Evolutionary conservation across 2,329 filamentous ascomycete species (phyloP).

Genomic region (Neodidymelliopsis sp.): DNA sequence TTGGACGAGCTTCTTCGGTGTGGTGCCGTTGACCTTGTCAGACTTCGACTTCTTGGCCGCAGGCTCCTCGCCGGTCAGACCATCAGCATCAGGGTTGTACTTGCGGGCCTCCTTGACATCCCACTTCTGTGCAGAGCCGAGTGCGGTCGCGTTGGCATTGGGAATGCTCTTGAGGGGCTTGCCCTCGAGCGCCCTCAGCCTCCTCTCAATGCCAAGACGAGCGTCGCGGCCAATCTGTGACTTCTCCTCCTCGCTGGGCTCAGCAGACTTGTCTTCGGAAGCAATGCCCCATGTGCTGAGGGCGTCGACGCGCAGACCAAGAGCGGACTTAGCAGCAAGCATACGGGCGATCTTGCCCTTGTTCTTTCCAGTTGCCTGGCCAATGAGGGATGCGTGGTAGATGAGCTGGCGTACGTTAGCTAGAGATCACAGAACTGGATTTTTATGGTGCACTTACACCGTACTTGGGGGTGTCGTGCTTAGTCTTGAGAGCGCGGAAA

Average conservation of each 20-base stretch:
- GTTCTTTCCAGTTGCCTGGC: constrained; percentile 96
- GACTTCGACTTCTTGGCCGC: constrained; percentile 63
- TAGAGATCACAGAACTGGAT: neutral
- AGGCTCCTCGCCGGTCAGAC: constrained; percentile 73
- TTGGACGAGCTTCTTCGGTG: constrained; percentile 56
- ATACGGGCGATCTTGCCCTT: constrained; percentile 99
- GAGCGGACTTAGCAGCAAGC: constrained; percentile 89
- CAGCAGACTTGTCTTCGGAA: constrained; percentile 53
- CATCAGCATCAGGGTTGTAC: constrained; percentile 95
- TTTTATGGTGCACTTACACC: constrained; percentile 59
- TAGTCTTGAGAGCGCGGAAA: constrained; percentile 97
- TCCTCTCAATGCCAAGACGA: constrained; percentile 77
- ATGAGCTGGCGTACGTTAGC: constrained; percentile 64
- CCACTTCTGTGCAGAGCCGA: constrained; percentile 72
- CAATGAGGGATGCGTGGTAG: constrained; percentile 73
- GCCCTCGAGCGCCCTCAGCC: constrained; percentile 81
- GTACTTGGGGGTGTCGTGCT: constrained; percentile 99
- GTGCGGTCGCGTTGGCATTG: constrained; percentile 57
- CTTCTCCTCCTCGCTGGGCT: constrained; percentile 87
- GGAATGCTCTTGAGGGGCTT: constrained; percentile 84
- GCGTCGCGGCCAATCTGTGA: constrained; percentile 77
- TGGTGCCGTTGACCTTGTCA: constrained; percentile 50
- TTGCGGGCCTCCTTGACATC: constrained; percentile 91
- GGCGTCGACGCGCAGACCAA: constrained; percentile 92
- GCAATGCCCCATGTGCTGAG: constrained; percentile 78